Conservation (phyloP, 495 filamentous ascomycete genomes). For the Diplogelasinospora grovesii region DNA sequence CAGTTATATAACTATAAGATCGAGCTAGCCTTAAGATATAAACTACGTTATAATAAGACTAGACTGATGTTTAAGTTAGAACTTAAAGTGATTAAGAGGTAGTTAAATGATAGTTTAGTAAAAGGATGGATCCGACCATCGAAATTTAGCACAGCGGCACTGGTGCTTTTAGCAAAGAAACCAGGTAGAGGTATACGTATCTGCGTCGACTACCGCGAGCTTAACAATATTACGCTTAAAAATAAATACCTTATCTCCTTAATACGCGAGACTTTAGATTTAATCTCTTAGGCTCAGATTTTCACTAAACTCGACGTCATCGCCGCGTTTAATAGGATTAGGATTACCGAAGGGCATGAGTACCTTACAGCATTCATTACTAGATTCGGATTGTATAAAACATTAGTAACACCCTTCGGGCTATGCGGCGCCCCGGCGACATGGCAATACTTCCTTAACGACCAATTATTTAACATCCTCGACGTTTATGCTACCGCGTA, state of each 20-base stretch:
- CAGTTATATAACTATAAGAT: too few species aligned
- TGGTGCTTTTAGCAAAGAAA: neutral
- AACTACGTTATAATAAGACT: neutral
- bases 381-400: too few species aligned
- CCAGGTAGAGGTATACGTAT: neutral
- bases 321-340: neutral
- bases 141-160: too few species aligned
- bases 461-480: neutral
- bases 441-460: neutral
- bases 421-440: neutral
- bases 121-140: constrained; percentile 4
- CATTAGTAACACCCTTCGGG: neutral
- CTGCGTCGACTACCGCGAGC: neutral
- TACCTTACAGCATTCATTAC: too few species aligned
- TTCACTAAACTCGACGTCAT: neutral
- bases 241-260: neutral
- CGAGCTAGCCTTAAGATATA: too few species aligned
- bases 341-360: neutral
- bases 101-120: neutral
- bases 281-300: neutral
- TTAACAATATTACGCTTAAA: neutral
- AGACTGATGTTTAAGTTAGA: neutral
- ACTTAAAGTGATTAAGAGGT: neutral
- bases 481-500: neutral
- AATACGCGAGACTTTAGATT: neutral